Percentiles rank a stretch among this genome's conserved stretches.
phyloP scores from a whole-genome alignment of 106 monocot species.

The Narthecium ossifragum region DNA sequence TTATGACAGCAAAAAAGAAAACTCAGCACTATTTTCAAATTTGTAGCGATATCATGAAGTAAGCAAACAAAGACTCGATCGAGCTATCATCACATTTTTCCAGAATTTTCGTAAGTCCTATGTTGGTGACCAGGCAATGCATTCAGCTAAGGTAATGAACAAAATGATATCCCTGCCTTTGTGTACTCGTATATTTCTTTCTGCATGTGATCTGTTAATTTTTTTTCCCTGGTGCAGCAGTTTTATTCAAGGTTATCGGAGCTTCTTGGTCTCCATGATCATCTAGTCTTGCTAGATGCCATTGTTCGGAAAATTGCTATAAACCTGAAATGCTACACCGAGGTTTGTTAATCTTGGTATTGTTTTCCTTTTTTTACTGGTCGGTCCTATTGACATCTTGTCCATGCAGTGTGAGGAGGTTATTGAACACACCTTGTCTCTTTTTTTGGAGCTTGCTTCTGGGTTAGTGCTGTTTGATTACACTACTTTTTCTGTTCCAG shows the following conservation, averaged over 20 bases:
- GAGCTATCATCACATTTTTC: constrained; percentile 81
- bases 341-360: constrained; percentile 36
- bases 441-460: constrained; percentile 92
- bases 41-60: constrained; percentile 85
- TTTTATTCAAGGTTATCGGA: constrained; percentile 87
- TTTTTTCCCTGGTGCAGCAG: constrained; percentile 64
- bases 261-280: constrained; percentile 94
- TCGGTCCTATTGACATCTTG: constrained; percentile 6
- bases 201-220: constrained; percentile 2
- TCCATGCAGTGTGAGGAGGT: constrained; percentile 80
- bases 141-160: constrained; percentile 82
- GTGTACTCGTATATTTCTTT: constrained; percentile 3
- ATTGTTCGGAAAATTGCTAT: constrained; percentile 94
- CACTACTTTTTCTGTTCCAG: background rate
- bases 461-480: constrained; percentile 41
- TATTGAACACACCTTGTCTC: constrained; percentile 80
- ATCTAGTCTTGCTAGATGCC: constrained; percentile 89
- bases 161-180: background rate
- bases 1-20: too few relatives aligned
- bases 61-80: constrained; percentile 97
- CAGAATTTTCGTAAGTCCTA: constrained; percentile 96
- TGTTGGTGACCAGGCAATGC: constrained; percentile 98
- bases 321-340: constrained; percentile 89
- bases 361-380: constrained; percentile 4
- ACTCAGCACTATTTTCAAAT: too few relatives aligned